Conservation (phyloP, 371 early-diverging fungal genomes). For the Syncephalis fuscata region DNA sequence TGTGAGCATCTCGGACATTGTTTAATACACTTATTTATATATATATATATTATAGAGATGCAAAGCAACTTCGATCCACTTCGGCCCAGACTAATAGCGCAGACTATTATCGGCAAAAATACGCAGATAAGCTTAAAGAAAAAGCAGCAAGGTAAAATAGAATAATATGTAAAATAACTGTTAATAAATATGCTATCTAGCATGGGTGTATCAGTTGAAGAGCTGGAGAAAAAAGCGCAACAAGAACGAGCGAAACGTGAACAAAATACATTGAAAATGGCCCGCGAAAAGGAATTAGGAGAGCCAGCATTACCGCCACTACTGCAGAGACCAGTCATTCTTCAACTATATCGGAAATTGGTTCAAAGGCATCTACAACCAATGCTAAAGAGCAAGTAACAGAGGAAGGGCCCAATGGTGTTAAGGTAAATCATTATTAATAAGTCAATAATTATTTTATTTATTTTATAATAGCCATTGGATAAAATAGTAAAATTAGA, state of each 20-base stretch:
- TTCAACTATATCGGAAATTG: no score
- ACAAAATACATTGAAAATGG: background rate
- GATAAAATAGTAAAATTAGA: slow-evolving; percentile 69
- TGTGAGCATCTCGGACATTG: no score
- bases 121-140: slow-evolving; percentile 44
- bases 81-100: slow-evolving; percentile 11
- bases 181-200: background rate
- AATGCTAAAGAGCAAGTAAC: background rate
- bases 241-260: slow-evolving; percentile 3
- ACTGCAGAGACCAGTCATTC: no score
- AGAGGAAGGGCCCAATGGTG: background rate
- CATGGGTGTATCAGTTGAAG: slow-evolving; percentile 1
- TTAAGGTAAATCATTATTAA: background rate
- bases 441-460: background rate
- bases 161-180: background rate
- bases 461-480: slow-evolving; percentile 26
- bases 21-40: no score
- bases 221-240: background rate
- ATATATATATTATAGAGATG: no score
- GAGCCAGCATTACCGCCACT: no score
- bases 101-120: slow-evolving; percentile 46
- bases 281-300: background rate
- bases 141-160: slow-evolving; percentile 34
- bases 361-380: background rate
- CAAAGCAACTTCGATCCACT: no score